Percentiles rank a stretch among this genome's conserved stretches.
Conservation (phyloP, 805 yeast species). For the Candida namnaoensis region DNA sequence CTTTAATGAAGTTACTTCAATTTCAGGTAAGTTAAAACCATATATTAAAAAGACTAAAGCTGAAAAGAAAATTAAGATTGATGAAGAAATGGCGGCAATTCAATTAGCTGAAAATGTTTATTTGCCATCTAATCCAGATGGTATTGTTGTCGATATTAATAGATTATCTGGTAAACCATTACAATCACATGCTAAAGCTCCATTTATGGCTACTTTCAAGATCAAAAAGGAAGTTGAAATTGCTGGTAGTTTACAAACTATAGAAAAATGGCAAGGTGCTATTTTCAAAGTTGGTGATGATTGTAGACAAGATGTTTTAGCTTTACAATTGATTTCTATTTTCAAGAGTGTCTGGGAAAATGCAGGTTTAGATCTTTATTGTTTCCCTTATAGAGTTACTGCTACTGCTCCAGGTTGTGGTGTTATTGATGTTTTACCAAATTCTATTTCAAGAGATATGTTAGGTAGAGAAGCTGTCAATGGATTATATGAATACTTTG, state of each 20-base stretch:
- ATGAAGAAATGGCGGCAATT: slow-evolving; percentile 85
- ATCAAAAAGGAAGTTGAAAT: slow-evolving; percentile 51
- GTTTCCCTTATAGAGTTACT: slow-evolving; percentile 90
- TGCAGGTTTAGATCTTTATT: slow-evolving; percentile 83
- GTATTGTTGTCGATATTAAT: slow-evolving; percentile 85
- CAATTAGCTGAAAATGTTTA: slow-evolving; percentile 76
- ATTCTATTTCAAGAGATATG: slow-evolving; percentile 95
- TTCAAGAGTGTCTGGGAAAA: slow-evolving; percentile 87
- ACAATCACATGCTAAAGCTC: slow-evolving; percentile 98
- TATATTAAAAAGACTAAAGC: slow-evolving; percentile 90
- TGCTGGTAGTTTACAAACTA: slow-evolving; percentile 28
- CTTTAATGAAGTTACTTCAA: slow-evolving; percentile 84
- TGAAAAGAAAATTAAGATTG: slow-evolving; percentile 92
- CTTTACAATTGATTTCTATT: slow-evolving; percentile 83
- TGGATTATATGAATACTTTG: slow-evolving; percentile 88
- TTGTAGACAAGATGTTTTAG: slow-evolving; percentile 94
- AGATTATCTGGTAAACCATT: slow-evolving; percentile 88
- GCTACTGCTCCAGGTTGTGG: slow-evolving; percentile 99
- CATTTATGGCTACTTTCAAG: slow-evolving; percentile 93
- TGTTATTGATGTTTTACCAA: slow-evolving; percentile 94
- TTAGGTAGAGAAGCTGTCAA: slow-evolving; percentile 98
- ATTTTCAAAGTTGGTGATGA: slow-evolving; percentile 99
- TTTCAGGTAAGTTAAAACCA: slow-evolving; percentile 92
- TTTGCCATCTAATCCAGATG: slow-evolving; percentile 94
- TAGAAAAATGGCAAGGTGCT: slow-evolving; percentile 85